phyloP scores from a whole-genome alignment of 1,284 basidiomycete genomes.

The Crepidotus sp. region DNA sequence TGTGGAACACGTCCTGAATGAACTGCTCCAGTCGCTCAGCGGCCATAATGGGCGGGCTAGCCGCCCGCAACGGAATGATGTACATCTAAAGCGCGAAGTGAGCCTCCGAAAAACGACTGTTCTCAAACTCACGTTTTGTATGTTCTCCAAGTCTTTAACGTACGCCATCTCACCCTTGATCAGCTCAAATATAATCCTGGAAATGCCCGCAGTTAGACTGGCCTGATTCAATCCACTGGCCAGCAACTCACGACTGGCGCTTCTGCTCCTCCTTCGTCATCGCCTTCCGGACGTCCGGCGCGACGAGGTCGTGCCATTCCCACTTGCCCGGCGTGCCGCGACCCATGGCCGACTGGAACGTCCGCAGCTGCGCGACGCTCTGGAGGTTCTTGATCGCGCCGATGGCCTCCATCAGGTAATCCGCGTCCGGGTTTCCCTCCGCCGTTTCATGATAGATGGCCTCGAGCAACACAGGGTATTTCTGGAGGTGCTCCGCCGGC shows the following conservation, averaged over 20 bases:
- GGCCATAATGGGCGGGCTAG: conserved; percentile 71
- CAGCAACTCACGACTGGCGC: conserved; percentile 57
- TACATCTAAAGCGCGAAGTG: conserved; percentile 47
- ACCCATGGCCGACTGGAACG: conserved; percentile 82
- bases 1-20: conserved; percentile 88
- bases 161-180: conserved; percentile 96
- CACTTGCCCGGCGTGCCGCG: conserved; percentile 65
- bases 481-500: conserved; percentile 83
- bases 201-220: conserved; percentile 1
- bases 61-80: conserved; percentile 62
- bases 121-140: conserved; percentile 54
- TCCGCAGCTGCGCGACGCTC: conserved; percentile 67
- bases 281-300: conserved; percentile 51
- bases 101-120: background rate
- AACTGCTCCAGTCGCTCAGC: conserved; percentile 71
- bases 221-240: conserved; percentile 32
- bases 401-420: conserved; percentile 70
- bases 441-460: conserved; percentile 79
- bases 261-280: conserved; percentile 75
- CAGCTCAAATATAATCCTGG: conserved; percentile 86
- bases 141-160: conserved; percentile 85
- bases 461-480: conserved; percentile 82
- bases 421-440: conserved; percentile 69
- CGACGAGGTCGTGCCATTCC: conserved; percentile 85
- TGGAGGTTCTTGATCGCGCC: conserved; percentile 72